Evolutionary conservation across 805 yeast species (phyloP), one percentile per base, ranked within the genome.

Genomic region (Metschnikowia matae): DNA sequence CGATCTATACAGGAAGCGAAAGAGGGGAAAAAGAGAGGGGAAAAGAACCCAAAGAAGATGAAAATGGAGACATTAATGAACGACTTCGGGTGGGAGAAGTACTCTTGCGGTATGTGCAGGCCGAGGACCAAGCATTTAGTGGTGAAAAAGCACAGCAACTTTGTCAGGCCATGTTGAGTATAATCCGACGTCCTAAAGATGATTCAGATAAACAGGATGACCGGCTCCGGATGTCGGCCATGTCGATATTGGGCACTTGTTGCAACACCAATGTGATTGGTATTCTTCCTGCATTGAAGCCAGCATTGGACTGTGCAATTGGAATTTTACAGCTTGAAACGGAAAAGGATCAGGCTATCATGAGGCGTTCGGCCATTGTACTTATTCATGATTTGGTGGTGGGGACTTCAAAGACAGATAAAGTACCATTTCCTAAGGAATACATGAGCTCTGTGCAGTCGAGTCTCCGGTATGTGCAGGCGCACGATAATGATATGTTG

Each of bases 1-100:
- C 68, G 1, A 56, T 78, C 3, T 82, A 79, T 53, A 60, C 61
- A 6, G 59, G 64, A 42, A 32, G 15, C 4, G 62, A 60, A 2
- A 62, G n/a, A n/a, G n/a, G n/a, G n/a, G n/a, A n/a, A n/a, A n/a
- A n/a, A n/a, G n/a, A n/a, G n/a, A n/a, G n/a, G n/a, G n/a, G n/a
- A n/a, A n/a, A n/a, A n/a, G 20, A 18, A 18, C 3, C 38, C 18
- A 10, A n/a, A n/a, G 14, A 29, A 31, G 20, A n/a, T 29, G 38
- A 18, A 0, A 26, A 36, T 18, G 26, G 26, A 11, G 73, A 68
- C 18, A 40, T 88, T 1, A 96, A 90, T 60, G 86, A 83, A 49
- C 68, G 85, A n/a, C 68, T 94, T 44, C 80, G 87, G 52, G 70
- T 88, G 15, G 97, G 97, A 32, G 99, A 92, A 63, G 94, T 87